Percentiles rank a stretch among this genome's conserved stretches.
phyloP scores from a whole-genome alignment of 2,329 filamentous ascomycete species.

The Sporothrix curviconia region DNA sequence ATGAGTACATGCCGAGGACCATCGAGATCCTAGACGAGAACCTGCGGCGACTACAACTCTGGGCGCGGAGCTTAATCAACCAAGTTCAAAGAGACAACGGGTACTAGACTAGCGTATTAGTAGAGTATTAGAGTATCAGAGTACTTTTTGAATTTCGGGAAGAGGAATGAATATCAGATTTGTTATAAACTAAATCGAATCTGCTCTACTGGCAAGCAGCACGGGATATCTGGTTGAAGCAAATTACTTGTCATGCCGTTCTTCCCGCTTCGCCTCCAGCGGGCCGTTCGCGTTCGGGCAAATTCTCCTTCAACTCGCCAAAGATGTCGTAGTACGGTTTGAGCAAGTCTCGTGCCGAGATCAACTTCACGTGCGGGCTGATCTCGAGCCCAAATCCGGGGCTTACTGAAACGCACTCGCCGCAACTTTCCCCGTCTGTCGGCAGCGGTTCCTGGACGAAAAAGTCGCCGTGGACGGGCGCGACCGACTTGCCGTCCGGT shows the following conservation, averaged over 20 bases:
- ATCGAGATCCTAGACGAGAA: constrained; percentile 38
- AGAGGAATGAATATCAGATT: no score
- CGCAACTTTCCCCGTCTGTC: constrained; percentile 70
- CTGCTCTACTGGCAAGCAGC: no score
- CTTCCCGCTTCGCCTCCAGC: no score
- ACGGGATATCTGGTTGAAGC: no score
- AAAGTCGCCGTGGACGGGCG: constrained; percentile 86
- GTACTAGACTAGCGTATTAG: constrained; percentile 2
- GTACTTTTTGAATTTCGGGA: no score
- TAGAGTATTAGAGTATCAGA: background rate
- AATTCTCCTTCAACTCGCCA: constrained; percentile 8
- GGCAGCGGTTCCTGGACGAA: constrained; percentile 89
- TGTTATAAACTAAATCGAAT: no score
- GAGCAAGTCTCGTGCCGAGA: constrained; percentile 67
- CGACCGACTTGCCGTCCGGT: constrained; percentile 78
- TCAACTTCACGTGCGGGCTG: constrained; percentile 75
- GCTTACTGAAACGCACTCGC: constrained; percentile 75
- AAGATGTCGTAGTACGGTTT: constrained; percentile 40
- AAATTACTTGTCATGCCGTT: no score
- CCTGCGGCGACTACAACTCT: constrained; percentile 22
- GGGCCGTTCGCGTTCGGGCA: no score
- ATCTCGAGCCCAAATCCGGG: constrained; percentile 84
- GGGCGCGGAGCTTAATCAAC: constrained; percentile 16
- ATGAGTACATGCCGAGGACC: constrained; percentile 33
- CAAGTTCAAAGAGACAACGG: constrained; percentile 16